Percentiles rank a stretch among this genome's conserved stretches.
These are phyloP conservation scores for Sporothrix dimorphospora DNA, from an alignment of 2,329 filamentous ascomycete genomes.

Conservation along the genomic window DNA sequence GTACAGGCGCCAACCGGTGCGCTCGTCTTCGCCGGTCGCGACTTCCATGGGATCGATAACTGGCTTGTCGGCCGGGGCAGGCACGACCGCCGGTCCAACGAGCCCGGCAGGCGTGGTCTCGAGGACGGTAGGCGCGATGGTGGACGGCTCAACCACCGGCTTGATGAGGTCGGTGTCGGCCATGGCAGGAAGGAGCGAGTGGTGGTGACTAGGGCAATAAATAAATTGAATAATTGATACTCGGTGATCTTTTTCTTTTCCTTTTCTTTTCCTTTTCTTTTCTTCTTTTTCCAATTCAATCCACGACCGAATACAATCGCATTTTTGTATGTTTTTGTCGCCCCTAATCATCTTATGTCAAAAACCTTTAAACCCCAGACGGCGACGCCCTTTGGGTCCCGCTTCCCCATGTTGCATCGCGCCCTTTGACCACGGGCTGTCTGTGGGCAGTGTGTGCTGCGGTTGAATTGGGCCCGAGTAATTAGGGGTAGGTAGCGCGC, in stretches of 20 bases:
- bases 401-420: constrained; percentile 8
- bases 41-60: constrained; percentile 15
- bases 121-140: constrained; percentile 15
- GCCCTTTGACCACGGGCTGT: background rate
- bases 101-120: constrained; percentile 7
- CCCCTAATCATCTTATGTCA: background rate
- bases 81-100: constrained; percentile 5
- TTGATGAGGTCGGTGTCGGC: constrained; percentile 1
- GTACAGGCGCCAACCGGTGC: constrained; percentile 26
- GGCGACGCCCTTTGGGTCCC: background rate
- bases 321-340: background rate
- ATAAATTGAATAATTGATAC: background rate
- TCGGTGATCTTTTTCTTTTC: background rate
- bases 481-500: background rate
- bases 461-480: background rate
- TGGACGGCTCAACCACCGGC: background rate
- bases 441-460: background rate
- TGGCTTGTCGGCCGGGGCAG: background rate
- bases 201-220: background rate
- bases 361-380: background rate
- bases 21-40: background rate
- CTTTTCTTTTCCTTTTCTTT: background rate
- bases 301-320: background rate
- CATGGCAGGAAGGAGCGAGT: constrained; percentile 4
- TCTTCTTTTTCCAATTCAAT: background rate